Evolutionary conservation across 1,139 yeast species (phyloP), one percentile per base, ranked within the genome.

Genomic region (Nadsonia starkeyi-henricii): DNA sequence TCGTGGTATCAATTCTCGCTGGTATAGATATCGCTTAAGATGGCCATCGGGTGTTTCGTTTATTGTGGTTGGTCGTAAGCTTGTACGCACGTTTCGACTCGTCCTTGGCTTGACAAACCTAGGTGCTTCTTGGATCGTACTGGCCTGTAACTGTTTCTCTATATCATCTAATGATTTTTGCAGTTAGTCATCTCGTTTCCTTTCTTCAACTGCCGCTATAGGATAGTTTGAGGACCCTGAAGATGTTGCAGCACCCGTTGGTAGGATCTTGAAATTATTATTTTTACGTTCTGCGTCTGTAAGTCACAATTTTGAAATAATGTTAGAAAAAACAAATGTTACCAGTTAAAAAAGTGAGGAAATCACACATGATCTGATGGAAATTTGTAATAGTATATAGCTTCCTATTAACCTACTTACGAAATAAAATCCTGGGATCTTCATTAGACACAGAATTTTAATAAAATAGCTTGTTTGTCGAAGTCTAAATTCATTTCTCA

Each of bases 371-470:
- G 28, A 5, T 23, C n/a, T n/a, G n/a, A n/a, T 23, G 28, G 8
- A 23, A 23, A 23, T 23, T 23, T 5, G 9, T 23, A 23, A 23
- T 23, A 23, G 9, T 5, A 23, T 9, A 23, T 37, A 17, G 5
- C 20, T 12, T 37, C 41, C 8, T 5, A 8, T 5, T 17, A 37
- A 5, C 12, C 41, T 7, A 19, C 41, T 46, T 45, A 46, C 48
- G 45, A 36, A 46, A 37, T 46, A 46, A 9, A 46, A 46, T 13
- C 48, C 48, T n/a, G 48, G 48, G 5, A 46, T 28, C 36, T 46
- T 37, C 28, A 23, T 23, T 9, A 9, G 5, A 5, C 28, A 23
- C 28, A 9, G 5, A 23, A 9, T 9, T 9, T 23, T 23, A 23
- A n/a, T n/a, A n/a, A n/a, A n/a, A n/a, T n/a, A 5, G 28, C 9